phyloP scores from a whole-genome alignment of 1,284 basidiomycete species.

The Boletus semigastroideus region DNA sequence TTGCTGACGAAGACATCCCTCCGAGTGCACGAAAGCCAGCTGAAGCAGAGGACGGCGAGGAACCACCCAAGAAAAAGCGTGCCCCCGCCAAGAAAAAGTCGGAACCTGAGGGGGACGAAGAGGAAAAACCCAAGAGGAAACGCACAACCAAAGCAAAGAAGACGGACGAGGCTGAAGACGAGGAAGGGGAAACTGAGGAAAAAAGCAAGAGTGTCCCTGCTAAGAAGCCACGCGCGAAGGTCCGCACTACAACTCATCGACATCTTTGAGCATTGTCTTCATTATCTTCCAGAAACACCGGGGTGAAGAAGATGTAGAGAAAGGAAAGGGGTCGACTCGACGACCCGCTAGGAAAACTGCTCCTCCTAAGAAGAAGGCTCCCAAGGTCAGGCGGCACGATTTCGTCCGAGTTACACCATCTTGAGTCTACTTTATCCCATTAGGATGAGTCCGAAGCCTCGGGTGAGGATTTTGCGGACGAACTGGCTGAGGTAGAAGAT shows the following conservation, averaged over 20 bases:
- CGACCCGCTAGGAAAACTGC: constrained; percentile 27
- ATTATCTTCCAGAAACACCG: constrained; percentile 38
- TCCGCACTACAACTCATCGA: constrained; percentile 16
- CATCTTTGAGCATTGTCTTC: constrained; percentile 9
- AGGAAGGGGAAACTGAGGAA: constrained; percentile 37
- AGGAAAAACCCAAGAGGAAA: constrained; percentile 40
- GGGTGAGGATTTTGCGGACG: constrained; percentile 33
- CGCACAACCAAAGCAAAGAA: constrained; percentile 41
- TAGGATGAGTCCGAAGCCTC: constrained; percentile 34
- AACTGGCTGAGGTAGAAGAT: constrained; percentile 29
- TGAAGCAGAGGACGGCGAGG: constrained; percentile 44
- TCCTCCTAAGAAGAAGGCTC: constrained; percentile 28
- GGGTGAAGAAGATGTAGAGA: constrained; percentile 37
- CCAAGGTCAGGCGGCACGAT: constrained; percentile 34
- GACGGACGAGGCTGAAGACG: constrained; percentile 42
- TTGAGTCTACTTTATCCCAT: neutral
- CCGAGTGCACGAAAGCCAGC: constrained; percentile 61
- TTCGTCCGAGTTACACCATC: neutral
- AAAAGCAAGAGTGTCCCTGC: constrained; percentile 40
- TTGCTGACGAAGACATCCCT: constrained; percentile 79
- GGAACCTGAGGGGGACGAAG: constrained; percentile 43
- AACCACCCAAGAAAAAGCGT: constrained; percentile 39
- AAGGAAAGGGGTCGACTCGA: constrained; percentile 39
- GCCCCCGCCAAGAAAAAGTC: constrained; percentile 41
- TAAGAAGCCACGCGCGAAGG: constrained; percentile 44